Base-by-base conservation (phyloP, 129 eudicot genomes). In the Erigeron canadensis region DNA sequence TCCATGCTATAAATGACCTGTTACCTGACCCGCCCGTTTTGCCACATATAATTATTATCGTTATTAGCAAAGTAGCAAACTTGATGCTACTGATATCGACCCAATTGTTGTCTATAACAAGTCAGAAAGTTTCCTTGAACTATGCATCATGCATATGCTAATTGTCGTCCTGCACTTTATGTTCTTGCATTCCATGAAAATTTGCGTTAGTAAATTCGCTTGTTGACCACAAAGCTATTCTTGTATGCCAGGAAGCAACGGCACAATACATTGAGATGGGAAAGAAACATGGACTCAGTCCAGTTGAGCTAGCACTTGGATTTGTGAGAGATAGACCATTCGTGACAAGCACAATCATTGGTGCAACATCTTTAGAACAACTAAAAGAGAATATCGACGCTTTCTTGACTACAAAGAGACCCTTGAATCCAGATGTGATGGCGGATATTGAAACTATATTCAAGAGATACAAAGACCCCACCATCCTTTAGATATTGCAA, bases 281-380 rank as follows among this genome's bases (percentile, higher is more conserved):
- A 6, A 87, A 85, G 87, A 94, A 94, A 76, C 90, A 94, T 10
- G 89, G 98, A 38, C 75, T 89, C 34, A 85, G 81, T 61, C 88
- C 85, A 0, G 90, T 89, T 47, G 87, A 89, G 81, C 74, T 94
- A 63, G 95, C 97, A 8, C 98, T 89, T 61, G 91, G 81, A 54
- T 94, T 94, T 70, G 89, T 67, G 43, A 80, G 98, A 55, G 98
- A 89, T 63, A 91, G 90, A 5, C 90, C 98, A 34, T 94, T 94
- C 43, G 72, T 94, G 80, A 82, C 96, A 2, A 94, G 98, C 68
- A 80, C 96, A 50, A 94, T 94, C 46, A 87, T 94, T 41, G 97
- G 97, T 21, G 97, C 98, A 40, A 94, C 98, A 18, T 82, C 93
- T n/a, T 16, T 94, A 55, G 90, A 89, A 37, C 98, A 94, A 64